Conservation (phyloP, 305 asterid genomes). For the Fraxinus albicans region DNA sequence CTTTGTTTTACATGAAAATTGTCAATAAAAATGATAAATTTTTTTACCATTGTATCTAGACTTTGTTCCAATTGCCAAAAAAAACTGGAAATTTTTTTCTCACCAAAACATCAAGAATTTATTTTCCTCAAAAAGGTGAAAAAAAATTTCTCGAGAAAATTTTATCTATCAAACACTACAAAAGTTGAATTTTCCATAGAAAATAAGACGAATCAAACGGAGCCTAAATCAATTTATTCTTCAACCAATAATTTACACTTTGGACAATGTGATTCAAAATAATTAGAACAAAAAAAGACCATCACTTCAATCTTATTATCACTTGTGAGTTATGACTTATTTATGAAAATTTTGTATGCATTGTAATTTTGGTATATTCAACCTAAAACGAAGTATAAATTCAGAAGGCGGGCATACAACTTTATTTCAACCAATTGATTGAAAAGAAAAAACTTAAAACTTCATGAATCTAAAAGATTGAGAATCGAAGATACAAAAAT, state of each 20-base stretch:
- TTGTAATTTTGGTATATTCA: neutral
- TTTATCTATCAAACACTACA: no score
- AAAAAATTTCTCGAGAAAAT: no score
- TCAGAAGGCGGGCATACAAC: neutral
- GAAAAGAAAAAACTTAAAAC: neutral
- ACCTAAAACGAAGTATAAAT: neutral
- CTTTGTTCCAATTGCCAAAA: no score
- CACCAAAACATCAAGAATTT: no score
- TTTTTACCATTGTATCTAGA: no score
- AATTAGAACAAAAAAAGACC: neutral
- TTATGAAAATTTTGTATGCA: neutral
- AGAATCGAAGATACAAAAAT: neutral
- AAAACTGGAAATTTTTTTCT: no score
- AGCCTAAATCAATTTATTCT: neutral
- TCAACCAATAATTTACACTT: neutral
- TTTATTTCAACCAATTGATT: neutral
- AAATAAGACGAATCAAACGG: no score
- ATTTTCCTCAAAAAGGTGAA: no score
- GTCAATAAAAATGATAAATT: no score
- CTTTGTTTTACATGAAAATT: no score
- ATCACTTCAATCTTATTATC: neutral
- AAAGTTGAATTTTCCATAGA: no score
- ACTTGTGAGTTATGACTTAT: neutral
- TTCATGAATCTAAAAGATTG: neutral
- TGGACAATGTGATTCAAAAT: neutral